These are phyloP conservation scores for Dryas drummondii DNA, from an alignment of 306 rosid species.

Conservation along the genomic window DNA sequence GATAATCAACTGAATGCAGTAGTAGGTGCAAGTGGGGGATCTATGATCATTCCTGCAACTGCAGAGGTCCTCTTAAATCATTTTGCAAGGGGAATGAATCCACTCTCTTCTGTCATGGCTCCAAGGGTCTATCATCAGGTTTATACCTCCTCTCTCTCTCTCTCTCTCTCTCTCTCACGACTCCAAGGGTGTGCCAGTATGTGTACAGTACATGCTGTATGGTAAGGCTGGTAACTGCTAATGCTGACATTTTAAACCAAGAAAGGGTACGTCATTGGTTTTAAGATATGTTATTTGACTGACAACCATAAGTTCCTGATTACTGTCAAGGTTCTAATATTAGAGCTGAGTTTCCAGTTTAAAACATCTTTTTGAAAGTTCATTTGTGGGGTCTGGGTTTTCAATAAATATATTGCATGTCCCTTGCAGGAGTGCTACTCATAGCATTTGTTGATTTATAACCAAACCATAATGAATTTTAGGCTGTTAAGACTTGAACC, in stretches of 20 bases:
- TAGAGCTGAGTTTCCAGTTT: no score
- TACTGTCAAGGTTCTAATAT: not conserved
- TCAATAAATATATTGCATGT: no score
- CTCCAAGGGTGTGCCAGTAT: no score
- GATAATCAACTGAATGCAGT: slow-evolving; percentile 62
- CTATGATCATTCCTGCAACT: slow-evolving; percentile 58
- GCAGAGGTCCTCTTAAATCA: slow-evolving; percentile 75
- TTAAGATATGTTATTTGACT: not conserved
- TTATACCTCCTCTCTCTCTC: not conserved
- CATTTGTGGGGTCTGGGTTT: no score
- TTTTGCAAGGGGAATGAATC: slow-evolving; percentile 70
- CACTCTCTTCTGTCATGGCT: slow-evolving; percentile 64
- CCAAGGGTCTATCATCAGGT: slow-evolving; percentile 89
- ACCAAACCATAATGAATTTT: no score
- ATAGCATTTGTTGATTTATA: no score
- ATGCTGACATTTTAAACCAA: not conserved
- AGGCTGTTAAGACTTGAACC: no score
- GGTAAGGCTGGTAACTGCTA: not conserved
- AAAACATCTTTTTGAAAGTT: no score
- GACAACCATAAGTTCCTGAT: not conserved
- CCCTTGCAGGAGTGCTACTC: no score
- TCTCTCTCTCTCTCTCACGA: not conserved
- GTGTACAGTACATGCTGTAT: not conserved
- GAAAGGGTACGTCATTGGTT: not conserved
- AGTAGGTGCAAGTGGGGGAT: slow-evolving; percentile 84